These are phyloP conservation scores for Cenchrus purpureus DNA, from an alignment of 176 grass and related monocot species.

Conservation along the genomic window DNA sequence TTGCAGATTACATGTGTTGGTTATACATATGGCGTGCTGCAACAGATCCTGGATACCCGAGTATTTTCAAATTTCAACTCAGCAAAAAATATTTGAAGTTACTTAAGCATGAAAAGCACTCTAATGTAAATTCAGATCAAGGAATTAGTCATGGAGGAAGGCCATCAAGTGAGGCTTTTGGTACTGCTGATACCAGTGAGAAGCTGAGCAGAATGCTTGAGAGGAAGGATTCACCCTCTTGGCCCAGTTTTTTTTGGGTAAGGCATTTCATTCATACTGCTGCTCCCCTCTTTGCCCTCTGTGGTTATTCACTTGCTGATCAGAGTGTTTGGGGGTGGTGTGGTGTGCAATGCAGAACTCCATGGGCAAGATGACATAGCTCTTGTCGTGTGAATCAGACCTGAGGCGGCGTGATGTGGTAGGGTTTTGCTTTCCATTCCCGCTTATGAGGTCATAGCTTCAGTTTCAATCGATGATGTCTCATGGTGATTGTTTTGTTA, in stretches of 20 bases:
- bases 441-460: too few relatives aligned
- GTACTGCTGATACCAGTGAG: conserved; percentile 46
- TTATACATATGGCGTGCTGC: conserved; percentile 92
- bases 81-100: conserved; percentile 49
- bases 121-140: conserved; percentile 35
- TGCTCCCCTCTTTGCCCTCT: too few relatives aligned
- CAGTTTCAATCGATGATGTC: too few relatives aligned
- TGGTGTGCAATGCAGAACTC: too few relatives aligned
- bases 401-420: too few relatives aligned
- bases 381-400: too few relatives aligned
- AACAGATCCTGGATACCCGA: conserved; percentile 84
- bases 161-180: conserved; percentile 39
- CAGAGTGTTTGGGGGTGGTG: too few relatives aligned
- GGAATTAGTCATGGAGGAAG: conserved; percentile 55
- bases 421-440: too few relatives aligned
- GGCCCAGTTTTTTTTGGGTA: conserved; percentile 13
- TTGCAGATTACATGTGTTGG: conserved; percentile 73
- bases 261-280: too few relatives aligned
- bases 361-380: too few relatives aligned
- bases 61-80: conserved; percentile 61
- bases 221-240: conserved; percentile 56
- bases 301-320: too few relatives aligned
- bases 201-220: conserved; percentile 53
- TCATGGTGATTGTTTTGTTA: too few relatives aligned
- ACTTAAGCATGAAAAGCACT: conserved; percentile 51